Base-by-base conservation (phyloP, 352 stramenopile genomes). In the Globisporangium spinosum region DNA sequence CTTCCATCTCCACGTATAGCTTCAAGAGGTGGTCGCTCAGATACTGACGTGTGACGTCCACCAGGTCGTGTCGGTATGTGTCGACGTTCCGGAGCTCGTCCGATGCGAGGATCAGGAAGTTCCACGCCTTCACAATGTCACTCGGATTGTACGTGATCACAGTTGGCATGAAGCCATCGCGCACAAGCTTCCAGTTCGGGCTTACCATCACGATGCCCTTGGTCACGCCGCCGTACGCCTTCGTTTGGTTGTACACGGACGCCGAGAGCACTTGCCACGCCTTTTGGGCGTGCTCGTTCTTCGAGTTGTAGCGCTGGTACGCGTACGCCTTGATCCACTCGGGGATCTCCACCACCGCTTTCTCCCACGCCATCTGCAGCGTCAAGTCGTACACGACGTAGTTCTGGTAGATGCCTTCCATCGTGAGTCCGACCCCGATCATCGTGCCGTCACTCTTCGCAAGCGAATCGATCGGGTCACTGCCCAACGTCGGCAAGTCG, bases 381-480 rank as follows among this genome's bases (percentile, higher is more conserved):
- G 79, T 77, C 32, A 94, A 69, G 58, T 95, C 87, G 64, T 95
- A 95, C 43, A 95, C 83, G 0, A 93, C 75, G 62, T 95, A 95
- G 77, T 95, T 95, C 59, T 95, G 83, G 68, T 87, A 92, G 64
- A 95, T 95, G 25, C 87, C 87, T 72, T 95, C 87, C 85, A 95
- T 95, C 0, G 84, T 93, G 32, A 93, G 70, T 0, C 87, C 87
- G 7, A 95, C 69, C 34, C 87, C 87, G 20, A 85, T 73, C 85
- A 95, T 91, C 12, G 85, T 91, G 7, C 81, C 83, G 35, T 81
- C 75, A 65, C 82, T 90, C 20, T 60, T 73, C 1, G 67, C 60
- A 15, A 73, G 74, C 3, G 85, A 82, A 22, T 71, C 34, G 34
- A 89, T 73, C 0, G 85, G 87, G 34, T 88, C 82, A 3, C 58